Base-by-base conservation (phyloP, 2,329 filamentous ascomycete species). In the Ascochyta viciae-villosae region DNA sequence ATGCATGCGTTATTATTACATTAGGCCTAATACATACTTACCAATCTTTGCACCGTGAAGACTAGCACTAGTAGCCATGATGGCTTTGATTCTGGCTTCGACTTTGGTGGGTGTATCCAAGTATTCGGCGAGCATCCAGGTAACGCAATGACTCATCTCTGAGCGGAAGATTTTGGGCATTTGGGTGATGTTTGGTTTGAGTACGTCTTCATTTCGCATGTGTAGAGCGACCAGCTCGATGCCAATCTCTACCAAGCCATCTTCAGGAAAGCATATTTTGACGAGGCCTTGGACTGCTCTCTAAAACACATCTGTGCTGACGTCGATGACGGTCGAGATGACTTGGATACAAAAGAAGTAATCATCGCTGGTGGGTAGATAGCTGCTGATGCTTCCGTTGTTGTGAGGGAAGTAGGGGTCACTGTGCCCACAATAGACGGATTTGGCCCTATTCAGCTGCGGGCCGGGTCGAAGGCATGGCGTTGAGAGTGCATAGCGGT, bases 261-360 rank as follows among this genome's bases (percentile, higher is more conserved):
- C 49, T 2, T 66, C 44, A 1, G 71, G 69, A 16, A 73, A 72
- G 42, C 71, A 72, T 3, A 71, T 64, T 5, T 65, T 54, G 2
- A 70, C 57, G 0, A 73, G 52, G 1, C 66, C 70, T 51, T 65
- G 61, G 1, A 72, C 62, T 0, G 68, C 67, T 4, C 65, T 62
- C 26, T 58, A 53, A 40, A 71, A 64, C 4, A 73, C 23, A 5
- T 54, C 63, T 57, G 65, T 62, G 2, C 50, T n/a, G 6, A 63
- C 22, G 15, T 59, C 24, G 0, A 24, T 52, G 6, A 54, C 34
- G 0, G 61, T 60, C 1, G 59, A 70, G 2, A 68, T 49, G 1
- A 73, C 62, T 13, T 70, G 67, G 0, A 71, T 33, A 0, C 69
- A 59, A 31, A 73, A 69, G 0, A 37, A n/a, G 60, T 62, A 71